Evolutionary conservation across 768 basidiomycete species (phyloP), one percentile per base, ranked within the genome.

Genomic region (Suillus bovinus): DNA sequence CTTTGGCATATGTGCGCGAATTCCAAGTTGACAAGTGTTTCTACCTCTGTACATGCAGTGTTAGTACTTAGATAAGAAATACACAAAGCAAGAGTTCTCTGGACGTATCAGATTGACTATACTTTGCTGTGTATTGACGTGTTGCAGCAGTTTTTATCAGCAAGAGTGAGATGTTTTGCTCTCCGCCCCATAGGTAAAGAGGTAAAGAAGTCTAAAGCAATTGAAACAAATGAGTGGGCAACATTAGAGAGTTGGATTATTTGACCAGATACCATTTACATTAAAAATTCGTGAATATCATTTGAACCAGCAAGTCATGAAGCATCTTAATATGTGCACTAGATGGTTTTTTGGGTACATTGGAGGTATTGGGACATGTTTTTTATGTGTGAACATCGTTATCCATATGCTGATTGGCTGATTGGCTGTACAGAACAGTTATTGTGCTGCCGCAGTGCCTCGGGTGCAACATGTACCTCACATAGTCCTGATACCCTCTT

Each of bases 131-230:
- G 44, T 46, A 22, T 46, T 46, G 44, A 46, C 6, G 44, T 46
- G 44, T 46, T 46, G 22, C 44, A 46, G 44, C 44, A 2, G 44
- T 46, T 46, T n/a, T 46, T 46, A 46, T 46, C 22, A 46, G 44
- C 2, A 3, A 46, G 44, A 46, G 44, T 46, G 44, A 46, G 44
- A 22, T 46, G 44, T 46, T 46, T 46, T 46, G 44, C 44, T 46
- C 6, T 46, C 44, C 22, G 5, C 22, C 44, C 44, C 44, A 46
- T 46, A 46, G 6, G 44, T 46, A 46, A 46, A 46, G 44, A 46
- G 44, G 44, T 46, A 46, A 46, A 46, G 44, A 46, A 46, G 44
- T 42, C 41, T 42, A 42, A 42, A 42, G 41, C 41, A 42, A 42
- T 11, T 42, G 41, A 42, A 42, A 42, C 10, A 9, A 42, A 5